Evolutionary conservation across 331 rosid species (phyloP).

Genomic region (Malus hybrid): DNA sequence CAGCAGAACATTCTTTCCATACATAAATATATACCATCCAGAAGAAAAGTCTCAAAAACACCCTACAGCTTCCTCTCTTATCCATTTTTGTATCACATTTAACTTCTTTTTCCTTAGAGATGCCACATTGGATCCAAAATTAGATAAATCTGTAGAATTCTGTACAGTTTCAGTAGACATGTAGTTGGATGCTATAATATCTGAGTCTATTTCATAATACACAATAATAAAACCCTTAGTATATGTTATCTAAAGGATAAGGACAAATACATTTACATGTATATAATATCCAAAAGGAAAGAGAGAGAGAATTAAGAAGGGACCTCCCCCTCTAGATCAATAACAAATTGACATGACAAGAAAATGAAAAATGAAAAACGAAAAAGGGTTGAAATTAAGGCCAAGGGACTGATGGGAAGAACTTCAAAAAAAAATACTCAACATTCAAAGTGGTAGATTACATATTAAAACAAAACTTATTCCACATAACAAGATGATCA

Average conservation of each 20-base stretch:
- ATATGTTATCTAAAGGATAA: neutral
- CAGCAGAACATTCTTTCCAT: too few species aligned
- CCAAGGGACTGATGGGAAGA: neutral
- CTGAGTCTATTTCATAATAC: too few species aligned
- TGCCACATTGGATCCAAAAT: too few species aligned
- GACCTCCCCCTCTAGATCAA: neutral
- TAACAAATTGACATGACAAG: neutral
- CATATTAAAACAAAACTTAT: neutral
- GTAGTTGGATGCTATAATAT: too few species aligned
- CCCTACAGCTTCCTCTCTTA: too few species aligned
- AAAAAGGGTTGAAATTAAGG: neutral
- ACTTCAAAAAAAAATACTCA: neutral
- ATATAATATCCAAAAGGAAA: neutral
- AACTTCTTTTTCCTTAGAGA: too few species aligned
- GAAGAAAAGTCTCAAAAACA: too few species aligned
- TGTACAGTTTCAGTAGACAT: too few species aligned
- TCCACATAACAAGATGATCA: neutral
- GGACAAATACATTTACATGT: neutral
- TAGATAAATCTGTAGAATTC: neutral
- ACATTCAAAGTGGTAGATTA: neutral
- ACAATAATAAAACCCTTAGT: too few species aligned
- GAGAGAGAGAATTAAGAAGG: neutral
- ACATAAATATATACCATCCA: too few species aligned
- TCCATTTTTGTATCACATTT: too few species aligned
- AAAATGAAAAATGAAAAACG: neutral